Evolutionary conservation across 2,329 filamentous ascomycete species (phyloP).

Genomic region (Neofusicoccum sp.): DNA sequence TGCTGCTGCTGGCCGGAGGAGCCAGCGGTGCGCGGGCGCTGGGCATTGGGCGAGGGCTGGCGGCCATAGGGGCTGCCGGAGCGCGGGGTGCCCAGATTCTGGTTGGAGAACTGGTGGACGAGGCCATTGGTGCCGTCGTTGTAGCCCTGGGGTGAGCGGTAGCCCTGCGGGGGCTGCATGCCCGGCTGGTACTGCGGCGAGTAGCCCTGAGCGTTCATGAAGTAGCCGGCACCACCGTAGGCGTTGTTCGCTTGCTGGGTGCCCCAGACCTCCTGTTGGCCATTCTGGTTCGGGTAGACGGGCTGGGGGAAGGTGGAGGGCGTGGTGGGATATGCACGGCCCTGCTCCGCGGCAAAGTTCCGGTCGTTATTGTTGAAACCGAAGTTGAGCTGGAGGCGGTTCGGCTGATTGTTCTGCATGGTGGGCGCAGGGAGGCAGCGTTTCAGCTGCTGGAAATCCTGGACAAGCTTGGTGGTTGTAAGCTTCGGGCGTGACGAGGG

Average conservation of each 20-base stretch:
- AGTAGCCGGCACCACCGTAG: constrained; percentile 40
- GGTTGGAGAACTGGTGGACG: constrained; percentile 94
- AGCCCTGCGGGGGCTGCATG: constrained; percentile 53
- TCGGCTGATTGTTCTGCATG: constrained; percentile 31
- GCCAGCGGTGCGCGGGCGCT: constrained; percentile 82
- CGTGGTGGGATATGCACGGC: constrained; percentile 61
- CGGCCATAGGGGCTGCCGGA: constrained; percentile 65
- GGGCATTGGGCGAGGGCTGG: constrained; percentile 64
- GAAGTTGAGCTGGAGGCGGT: constrained; percentile 54
- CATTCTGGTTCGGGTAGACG: constrained; percentile 63
- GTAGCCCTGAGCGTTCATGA: constrained; percentile 50
- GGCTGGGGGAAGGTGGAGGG: constrained; percentile 96
- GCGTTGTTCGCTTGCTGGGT: constrained; percentile 44
- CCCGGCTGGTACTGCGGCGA: constrained; percentile 49
- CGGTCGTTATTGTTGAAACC: constrained; percentile 44
- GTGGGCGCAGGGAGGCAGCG: constrained; percentile 11
- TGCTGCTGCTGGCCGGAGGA: constrained; percentile 58
- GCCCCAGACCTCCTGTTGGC: constrained; percentile 62
- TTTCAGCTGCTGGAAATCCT: constrained; percentile 7
- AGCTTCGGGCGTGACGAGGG: constrained; percentile 13
- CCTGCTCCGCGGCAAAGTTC: constrained; percentile 44
- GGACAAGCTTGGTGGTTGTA: constrained; percentile 9
- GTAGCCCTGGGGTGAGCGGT: constrained; percentile 58
- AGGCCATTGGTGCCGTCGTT: constrained; percentile 88
- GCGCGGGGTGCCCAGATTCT: constrained; percentile 77